Conservation (phyloP, 805 yeast species). For the Wickerhamiella parazyma region DNA sequence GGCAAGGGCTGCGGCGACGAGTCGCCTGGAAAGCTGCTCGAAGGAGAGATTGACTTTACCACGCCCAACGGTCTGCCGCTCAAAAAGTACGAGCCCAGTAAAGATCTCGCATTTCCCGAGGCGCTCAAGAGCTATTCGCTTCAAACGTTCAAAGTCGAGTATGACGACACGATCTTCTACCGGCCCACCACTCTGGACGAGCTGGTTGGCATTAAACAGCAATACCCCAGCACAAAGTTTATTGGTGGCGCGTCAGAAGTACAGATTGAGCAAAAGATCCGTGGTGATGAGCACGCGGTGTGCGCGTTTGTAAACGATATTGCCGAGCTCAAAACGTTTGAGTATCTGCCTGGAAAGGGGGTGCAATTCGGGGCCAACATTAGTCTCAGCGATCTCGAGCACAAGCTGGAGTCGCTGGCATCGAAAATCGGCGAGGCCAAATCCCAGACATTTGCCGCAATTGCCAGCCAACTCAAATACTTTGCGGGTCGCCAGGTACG, state of each 20-base stretch:
- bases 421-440: conserved; percentile 17
- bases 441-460: conserved; percentile 29
- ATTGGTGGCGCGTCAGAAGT: conserved; percentile 38
- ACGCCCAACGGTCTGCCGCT: conserved; percentile 28
- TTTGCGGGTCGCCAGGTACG: conserved; percentile 39
- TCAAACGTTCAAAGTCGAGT: conserved; percentile 24
- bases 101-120: conserved; percentile 32
- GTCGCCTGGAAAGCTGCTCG: conserved; percentile 11
- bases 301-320: conserved; percentile 33
- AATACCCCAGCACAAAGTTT: conserved; percentile 29
- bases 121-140: conserved; percentile 25
- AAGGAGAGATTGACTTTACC: conserved; percentile 22
- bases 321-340: conserved; percentile 27
- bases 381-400: conserved; percentile 30
- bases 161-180: conserved; percentile 33
- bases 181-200: conserved; percentile 32
- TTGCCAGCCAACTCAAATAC: conserved; percentile 31
- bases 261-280: conserved; percentile 35
- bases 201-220: conserved; percentile 25
- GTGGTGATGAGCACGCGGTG: conserved; percentile 30
- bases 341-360: conserved; percentile 30
- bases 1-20: conserved; percentile 2
- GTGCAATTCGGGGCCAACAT: conserved; percentile 33
- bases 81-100: conserved; percentile 28
- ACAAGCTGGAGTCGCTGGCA: conserved; percentile 25